Evolutionary conservation across 805 yeast genomes (phyloP).

Genomic region (Yarrowia divulgata): DNA sequence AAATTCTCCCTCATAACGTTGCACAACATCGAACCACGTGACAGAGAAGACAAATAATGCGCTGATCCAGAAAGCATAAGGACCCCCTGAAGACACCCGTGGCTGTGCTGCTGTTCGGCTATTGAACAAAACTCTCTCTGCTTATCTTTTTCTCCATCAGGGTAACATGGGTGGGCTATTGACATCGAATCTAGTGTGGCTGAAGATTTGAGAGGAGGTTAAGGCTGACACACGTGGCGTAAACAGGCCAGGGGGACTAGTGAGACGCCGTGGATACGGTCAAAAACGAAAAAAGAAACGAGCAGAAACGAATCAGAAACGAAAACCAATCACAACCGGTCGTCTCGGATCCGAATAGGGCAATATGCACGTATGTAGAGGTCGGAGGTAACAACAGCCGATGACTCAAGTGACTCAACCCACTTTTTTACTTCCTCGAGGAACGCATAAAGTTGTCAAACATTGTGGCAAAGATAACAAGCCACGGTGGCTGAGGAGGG

Average conservation of each 20-base stretch:
- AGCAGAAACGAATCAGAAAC: too few species aligned
- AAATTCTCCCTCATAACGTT: too few species aligned
- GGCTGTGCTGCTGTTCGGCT: conserved; percentile 4
- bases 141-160: background rate
- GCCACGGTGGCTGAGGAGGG: conserved; percentile 32
- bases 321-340: too few species aligned
- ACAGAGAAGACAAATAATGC: too few species aligned
- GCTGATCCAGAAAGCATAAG: too few species aligned
- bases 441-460: conserved; percentile 6
- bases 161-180: background rate
- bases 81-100: background rate
- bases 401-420: conserved; percentile 19
- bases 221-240: conserved; percentile 27
- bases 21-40: too few species aligned
- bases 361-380: background rate
- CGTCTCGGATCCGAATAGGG: background rate
- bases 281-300: background rate
- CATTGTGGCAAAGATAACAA: conserved; percentile 18
- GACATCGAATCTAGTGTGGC: conserved; percentile 23
- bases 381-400: background rate
- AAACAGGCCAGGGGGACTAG: background rate
- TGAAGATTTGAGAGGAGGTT: conserved; percentile 27
- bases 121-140: conserved; percentile 10
- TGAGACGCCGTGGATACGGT: background rate
- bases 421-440: background rate